Evolutionary conservation across 2,329 filamentous ascomycete species (phyloP).

Genomic region (Fusarium oligoseptatum): DNA sequence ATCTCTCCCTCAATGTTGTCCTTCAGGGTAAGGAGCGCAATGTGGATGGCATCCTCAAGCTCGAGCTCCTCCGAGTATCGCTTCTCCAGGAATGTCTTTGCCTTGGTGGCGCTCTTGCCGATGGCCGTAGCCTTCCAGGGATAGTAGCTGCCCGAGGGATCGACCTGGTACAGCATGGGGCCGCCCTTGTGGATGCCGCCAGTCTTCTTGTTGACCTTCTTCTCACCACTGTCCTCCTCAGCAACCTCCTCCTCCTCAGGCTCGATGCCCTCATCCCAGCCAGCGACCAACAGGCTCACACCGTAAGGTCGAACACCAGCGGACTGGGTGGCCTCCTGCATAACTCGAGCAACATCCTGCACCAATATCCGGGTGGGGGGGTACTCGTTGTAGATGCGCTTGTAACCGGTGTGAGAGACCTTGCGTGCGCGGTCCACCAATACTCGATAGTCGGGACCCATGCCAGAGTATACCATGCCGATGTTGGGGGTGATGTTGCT

Average conservation of each 20-base stretch:
- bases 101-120: constrained; percentile 97
- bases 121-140: constrained; percentile 99
- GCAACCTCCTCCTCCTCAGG: constrained; percentile 77
- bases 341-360: constrained; percentile 96
- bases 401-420: constrained; percentile 98
- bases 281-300: constrained; percentile 93
- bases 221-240: constrained; percentile 74
- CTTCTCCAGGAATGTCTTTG: constrained; percentile 99
- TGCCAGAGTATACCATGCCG: constrained; percentile 99
- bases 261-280: constrained; percentile 97
- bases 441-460: constrained; percentile 98
- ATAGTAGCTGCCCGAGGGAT: constrained; percentile 98
- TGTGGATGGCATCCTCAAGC: constrained; percentile 98
- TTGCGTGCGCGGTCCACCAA: constrained; percentile 98
- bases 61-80: constrained; percentile 97
- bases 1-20: constrained; percentile 99
- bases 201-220: constrained; percentile 85
- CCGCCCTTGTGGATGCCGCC: constrained; percentile 96
- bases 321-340: constrained; percentile 98
- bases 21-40: constrained; percentile 96
- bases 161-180: constrained; percentile 97
- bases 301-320: constrained; percentile 98
- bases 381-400: constrained; percentile 99
- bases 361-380: constrained; percentile 99
- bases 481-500: constrained; percentile 99